Base-by-base conservation (phyloP, 2,329 filamentous ascomycete genomes). In the Tricladium varicosporioides region DNA sequence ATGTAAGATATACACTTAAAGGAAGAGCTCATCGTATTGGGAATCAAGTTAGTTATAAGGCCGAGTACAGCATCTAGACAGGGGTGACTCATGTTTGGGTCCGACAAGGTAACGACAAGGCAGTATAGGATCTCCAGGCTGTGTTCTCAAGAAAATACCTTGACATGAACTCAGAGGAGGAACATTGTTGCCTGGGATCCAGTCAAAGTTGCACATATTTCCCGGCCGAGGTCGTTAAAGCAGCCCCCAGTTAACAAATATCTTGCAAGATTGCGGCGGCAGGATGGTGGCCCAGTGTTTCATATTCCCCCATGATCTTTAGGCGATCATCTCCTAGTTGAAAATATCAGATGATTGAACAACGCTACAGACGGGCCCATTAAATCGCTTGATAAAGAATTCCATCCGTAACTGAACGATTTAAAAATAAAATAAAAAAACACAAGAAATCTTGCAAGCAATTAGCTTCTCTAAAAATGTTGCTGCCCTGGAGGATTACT, bases 201-300 rank as follows among this genome's bases (percentile, higher is more conserved):
- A 55, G n/a, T 55, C 33, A 55, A 15, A 49, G 33, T 1, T 11
- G 18, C 5, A 46, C 5, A 46, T 3, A 9, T 22, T 15, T 46
- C 13, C 43, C 3, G 18, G 43, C 14, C 13, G 10, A 14, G 40
- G 43, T 46, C 13, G 15, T 2, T 11, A 16, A 11, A 11, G 43
- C 10, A 5, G 43, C 10, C 43, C 43, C n/a, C 15, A 46, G n/a
- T n/a, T n/a, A n/a, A 46, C 43, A 5, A 46, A 10, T 15, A 5
- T 15, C 43, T 16, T 16, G 40, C 40, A 14, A 43, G 10, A 14
- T 43, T 43, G 13, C 31, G 19, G 18, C 48, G 47, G 54, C 16
- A 58, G 56, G 56, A 64, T 63, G 45, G 56, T 47, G 58, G 57
- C 60, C 61, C 56, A 59, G 63, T 48, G 55, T 54, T 57, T 63